Evolutionary conservation across 345 rosid genomes (phyloP), one percentile per base, ranked within the genome.

Genomic region (Hevea brasiliensis): DNA sequence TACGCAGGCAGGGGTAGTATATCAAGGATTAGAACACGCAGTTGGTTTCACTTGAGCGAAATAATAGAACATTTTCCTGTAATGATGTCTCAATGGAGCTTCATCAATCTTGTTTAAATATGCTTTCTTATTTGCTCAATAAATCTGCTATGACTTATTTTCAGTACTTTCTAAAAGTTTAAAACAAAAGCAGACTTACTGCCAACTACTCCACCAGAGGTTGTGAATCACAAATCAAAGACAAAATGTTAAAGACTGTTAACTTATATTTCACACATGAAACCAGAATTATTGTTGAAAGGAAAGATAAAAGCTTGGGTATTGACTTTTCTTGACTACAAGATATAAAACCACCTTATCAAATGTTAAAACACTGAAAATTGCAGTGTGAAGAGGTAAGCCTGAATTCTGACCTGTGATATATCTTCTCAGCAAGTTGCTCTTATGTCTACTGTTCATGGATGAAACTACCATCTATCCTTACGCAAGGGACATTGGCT

Each of bases 401-500:
- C 51, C 17, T 12, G 51, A 15, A 47, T 11, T 13, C 51, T 47
- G 51, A 47, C 37, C 37, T 47, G 15, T 3, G 47, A 44, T 44
- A 44, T 9, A 11, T 12, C 51, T 47, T 47, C 51, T 12, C 51
- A 11, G 2, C 18, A 20, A 53, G 4, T 5, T 53, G 57, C 2
- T 6, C 15, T 23, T 24, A 11, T 24, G 32, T 6, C 61, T 24
- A 24, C 17, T 57, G 61, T 4, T 57, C 61, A 57, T 24, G 61
- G 15, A 57, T 57, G 61, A 24, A 57, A 2, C 18, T 57, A 12
- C 61, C 37, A 23, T 57, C 61, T 57, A 57, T 57, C 15, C 61
- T 57, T 27, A 26, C 61, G 24, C 61, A 57, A 57, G 61, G 61
- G 37, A 57, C 35, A 57, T 57, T 57, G 35, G 37, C 61, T 24